Evolutionary conservation across 2,329 filamentous ascomycete species (phyloP).

Genomic region (Talaromyces sp.): DNA sequence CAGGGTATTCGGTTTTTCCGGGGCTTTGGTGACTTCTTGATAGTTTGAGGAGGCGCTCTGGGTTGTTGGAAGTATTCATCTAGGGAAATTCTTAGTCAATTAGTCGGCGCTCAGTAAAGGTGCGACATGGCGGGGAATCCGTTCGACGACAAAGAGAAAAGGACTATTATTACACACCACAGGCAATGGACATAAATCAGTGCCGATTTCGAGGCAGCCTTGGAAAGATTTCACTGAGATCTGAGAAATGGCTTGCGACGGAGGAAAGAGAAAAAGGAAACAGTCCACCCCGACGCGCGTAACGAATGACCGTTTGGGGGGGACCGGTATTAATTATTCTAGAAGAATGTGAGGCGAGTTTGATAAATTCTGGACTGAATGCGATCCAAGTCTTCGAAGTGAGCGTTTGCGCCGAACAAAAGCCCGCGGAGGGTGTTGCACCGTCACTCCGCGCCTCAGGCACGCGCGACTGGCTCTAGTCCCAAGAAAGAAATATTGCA

Average conservation of each 20-base stretch:
- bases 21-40: neutral
- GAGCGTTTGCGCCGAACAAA: neutral
- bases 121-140: neutral
- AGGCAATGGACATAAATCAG: neutral
- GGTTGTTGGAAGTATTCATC: neutral
- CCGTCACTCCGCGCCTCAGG: neutral
- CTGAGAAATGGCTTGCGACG: neutral
- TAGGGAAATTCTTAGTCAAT: neutral
- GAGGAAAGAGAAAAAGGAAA: neutral
- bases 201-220: neutral
- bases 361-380: neutral
- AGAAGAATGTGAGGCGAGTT: neutral
- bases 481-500: slow-evolving; percentile 5
- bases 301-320: neutral
- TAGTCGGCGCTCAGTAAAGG: neutral
- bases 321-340: neutral
- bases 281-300: neutral
- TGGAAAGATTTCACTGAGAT: neutral
- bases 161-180: neutral
- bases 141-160: neutral
- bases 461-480: neutral
- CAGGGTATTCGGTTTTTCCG: neutral
- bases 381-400: neutral
- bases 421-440: neutral
- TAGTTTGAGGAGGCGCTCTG: neutral